Evolutionary conservation across 768 basidiomycete genomes (phyloP).

Genomic region (Mrakia gelida): DNA sequence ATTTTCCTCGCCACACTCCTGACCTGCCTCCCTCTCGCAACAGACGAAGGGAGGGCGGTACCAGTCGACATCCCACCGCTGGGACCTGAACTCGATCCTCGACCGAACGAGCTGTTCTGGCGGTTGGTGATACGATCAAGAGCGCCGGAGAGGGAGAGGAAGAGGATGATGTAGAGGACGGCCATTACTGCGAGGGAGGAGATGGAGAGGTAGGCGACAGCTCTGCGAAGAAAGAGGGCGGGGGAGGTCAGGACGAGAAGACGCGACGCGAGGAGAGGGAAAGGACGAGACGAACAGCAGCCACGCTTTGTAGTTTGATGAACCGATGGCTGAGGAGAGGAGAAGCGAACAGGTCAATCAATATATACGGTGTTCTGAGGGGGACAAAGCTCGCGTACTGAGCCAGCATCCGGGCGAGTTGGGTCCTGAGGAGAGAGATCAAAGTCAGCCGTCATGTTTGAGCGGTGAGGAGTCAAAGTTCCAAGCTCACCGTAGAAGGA

Average conservation of each 20-base stretch:
- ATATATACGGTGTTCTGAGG: no score
- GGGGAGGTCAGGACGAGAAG: neutral
- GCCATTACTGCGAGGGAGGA: neutral
- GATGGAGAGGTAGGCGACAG: neutral
- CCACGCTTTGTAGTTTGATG: neutral
- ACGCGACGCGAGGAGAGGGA: neutral
- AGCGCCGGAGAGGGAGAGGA: slow-evolving; percentile 1
- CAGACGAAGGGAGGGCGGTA: neutral
- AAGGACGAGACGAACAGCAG: neutral
- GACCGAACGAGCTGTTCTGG: neutral
- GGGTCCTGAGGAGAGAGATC: neutral
- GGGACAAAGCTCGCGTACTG: neutral
- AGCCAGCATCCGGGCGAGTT: neutral
- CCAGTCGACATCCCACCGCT: neutral
- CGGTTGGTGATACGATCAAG: neutral
- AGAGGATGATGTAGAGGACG: neutral
- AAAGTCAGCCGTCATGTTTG: no score
- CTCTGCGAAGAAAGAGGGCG: neutral
- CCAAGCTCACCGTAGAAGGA: neutral
- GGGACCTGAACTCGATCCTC: neutral
- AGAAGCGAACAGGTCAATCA: no score
- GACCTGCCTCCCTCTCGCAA: neutral
- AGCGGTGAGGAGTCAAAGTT: no score
- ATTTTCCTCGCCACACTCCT: neutral
- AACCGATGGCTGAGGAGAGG: no score